A percentile compares a stretch with the other conserved stretches of the same genome.
phyloP scores from a whole-genome alignment of 2,329 filamentous ascomycete genomes.

The Paramyrothecium roridum region DNA sequence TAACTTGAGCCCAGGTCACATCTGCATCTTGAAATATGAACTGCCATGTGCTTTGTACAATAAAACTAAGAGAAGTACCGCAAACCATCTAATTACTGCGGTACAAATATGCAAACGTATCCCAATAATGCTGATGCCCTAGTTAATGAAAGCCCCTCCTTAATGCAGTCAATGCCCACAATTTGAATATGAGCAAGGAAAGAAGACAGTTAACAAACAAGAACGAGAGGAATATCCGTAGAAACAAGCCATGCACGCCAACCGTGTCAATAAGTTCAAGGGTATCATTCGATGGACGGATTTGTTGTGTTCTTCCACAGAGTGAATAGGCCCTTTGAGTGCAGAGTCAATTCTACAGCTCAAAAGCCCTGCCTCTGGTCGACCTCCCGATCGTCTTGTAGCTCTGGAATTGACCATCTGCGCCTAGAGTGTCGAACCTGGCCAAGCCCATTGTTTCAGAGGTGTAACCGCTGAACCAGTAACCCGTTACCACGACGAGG shows the following conservation, averaged over 20 bases:
- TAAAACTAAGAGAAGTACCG: background rate
- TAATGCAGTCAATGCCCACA: background rate
- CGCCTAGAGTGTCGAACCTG: slow-evolving; percentile 52
- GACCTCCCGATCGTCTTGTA: slow-evolving; percentile 53
- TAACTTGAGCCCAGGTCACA: no score
- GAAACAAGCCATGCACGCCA: background rate
- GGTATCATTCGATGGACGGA: background rate
- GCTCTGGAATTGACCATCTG: slow-evolving; percentile 45
- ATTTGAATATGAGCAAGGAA: background rate
- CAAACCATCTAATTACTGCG: background rate
- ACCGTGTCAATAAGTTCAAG: background rate
- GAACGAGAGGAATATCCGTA: background rate
- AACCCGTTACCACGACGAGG: slow-evolving; percentile 85
- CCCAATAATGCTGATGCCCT: background rate
- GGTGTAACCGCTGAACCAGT: slow-evolving; percentile 72
- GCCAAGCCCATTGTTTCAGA: slow-evolving; percentile 39
- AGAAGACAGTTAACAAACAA: background rate
- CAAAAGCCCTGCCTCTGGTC: slow-evolving; percentile 25
- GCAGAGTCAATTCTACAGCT: background rate
- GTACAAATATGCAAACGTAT: background rate
- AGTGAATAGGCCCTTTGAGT: background rate
- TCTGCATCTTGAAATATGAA: no score
- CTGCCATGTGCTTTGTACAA: no score
- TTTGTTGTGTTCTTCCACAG: background rate
- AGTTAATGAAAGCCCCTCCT: background rate